Evolutionary conservation across 768 basidiomycete genomes (phyloP), one percentile per base, ranked within the genome.

Genomic region (Leccinellum rugosiceps): DNA sequence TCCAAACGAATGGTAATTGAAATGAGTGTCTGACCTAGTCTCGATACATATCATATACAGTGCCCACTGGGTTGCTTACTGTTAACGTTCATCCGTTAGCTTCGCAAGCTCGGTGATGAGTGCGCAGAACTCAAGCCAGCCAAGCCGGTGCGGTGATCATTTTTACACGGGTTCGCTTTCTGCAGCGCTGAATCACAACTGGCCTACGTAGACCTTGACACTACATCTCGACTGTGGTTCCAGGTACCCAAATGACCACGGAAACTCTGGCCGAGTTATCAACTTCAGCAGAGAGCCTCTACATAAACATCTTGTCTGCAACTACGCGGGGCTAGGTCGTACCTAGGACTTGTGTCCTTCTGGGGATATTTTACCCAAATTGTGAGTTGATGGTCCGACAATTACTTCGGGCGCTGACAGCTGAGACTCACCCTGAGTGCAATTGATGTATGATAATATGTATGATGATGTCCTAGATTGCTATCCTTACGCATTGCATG

Each of bases 171-270:
- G 60, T 50, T 50, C 50, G 6, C 35, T 38, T 26, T 30, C 38
- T n/a, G 15, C 6, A 49, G 25, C 23, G 17, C 30, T 23, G 23
- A 10, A 41, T 41, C 23, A 32, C 21, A 17, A 21, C 34, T 14
- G 9, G 19, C 49, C 32, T 28, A 31, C 25, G 19, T 14, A 1
- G n/a, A n/a, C n/a, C n/a, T n/a, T n/a, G 11, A n/a, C 55, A 54
- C 48, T 28, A 46, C 61, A 25, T 19, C n/a, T 17, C 15, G 17
- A 19, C 48, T 14, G 21, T 43, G 23, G 30, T n/a, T 21, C n/a
- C 13, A 38, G 31, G n/a, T n/a, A 31, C 54, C 54, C 28, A 13
- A 43, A 52, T 55, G 13, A 21, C 63, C 59, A 34, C 63, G 47
- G 49, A 58, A 44, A 41, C 9, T 30, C 41, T 13, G 28, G 10